These are phyloP conservation scores for Blastocystis sp. DNA, from an alignment of 352 stramenopile species.

Conservation along the genomic window DNA sequence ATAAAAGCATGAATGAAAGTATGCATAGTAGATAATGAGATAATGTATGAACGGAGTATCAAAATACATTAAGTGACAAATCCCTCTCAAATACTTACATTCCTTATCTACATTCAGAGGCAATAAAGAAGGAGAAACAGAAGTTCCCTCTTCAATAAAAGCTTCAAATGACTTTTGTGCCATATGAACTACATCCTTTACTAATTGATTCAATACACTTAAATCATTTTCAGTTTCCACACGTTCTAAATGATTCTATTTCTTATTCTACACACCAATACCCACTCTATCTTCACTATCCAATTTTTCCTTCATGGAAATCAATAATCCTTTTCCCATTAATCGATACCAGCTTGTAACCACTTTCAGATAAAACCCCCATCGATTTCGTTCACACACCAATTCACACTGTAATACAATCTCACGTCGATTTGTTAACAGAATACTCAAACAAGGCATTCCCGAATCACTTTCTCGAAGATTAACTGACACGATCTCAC, in stretches of 20 bases:
- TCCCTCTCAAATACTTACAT: no score
- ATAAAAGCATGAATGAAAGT: no score
- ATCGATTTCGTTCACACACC: background rate
- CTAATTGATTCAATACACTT: background rate
- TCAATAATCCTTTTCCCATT: background rate
- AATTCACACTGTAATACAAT: conserved; percentile 29
- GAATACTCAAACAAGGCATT: background rate
- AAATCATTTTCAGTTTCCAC: background rate
- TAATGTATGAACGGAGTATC: no score
- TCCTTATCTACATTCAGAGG: background rate
- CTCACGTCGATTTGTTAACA: background rate
- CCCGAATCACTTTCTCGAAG: background rate
- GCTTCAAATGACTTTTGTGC: background rate
- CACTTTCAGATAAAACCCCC: conserved; percentile 58
- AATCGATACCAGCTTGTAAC: background rate
- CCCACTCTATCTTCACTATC: background rate
- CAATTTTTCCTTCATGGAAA: conserved; percentile 3
- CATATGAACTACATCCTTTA: background rate
- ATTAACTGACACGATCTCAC: background rate
- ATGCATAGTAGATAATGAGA: no score
- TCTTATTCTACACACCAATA: no score
- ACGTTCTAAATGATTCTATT: background rate
- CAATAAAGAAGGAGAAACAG: background rate
- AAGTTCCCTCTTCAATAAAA: background rate
- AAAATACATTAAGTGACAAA: background rate